Evolutionary conservation across 2,329 filamentous ascomycete species (phyloP), one percentile per base, ranked within the genome.

Genomic region (Dactylonectria macrodidyma): DNA sequence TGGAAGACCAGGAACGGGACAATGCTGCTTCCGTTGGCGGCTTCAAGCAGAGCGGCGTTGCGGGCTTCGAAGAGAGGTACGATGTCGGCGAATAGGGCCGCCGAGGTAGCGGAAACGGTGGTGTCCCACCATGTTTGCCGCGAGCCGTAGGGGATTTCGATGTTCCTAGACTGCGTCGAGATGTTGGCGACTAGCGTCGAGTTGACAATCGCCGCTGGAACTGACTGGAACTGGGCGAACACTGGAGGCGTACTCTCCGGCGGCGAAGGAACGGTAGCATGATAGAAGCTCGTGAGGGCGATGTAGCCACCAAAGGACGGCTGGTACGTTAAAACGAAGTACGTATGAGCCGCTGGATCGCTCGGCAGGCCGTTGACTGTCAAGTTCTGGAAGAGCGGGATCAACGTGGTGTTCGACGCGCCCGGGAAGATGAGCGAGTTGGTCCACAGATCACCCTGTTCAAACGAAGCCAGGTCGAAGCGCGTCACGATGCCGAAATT

Each of bases 1-100:
- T 86, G 84, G 68, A 81, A 80, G 11, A 78, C 71, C 1, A 81
- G 52, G 33, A 69, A 73, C 0, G 79, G 72, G 0, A 46, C 54
- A 8, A 71, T 52, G 33, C 10, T 60, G 9, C 22, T 62, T 46
- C 41, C 38, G 8, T 52, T 54, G n/a, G 66, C 67, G 2, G 73
- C 72, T 1, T 38, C 64, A 1, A 67, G 26, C 2, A 79, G 60
- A 8, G 55, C 22, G 1, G 59, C 34, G 9, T 73, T 67, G 30
- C 69, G 65, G 5, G 57, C 62, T 24, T 79, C 67, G 48, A 69
- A 81, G 6, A 78, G 60, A 5, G 71, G 36, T 2, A 78, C 61
- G 2, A 79, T 71, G 38, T 79, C 75, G 7, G 73, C 44, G 9
- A 82, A 58, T 10, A 80, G 60, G 5, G 65, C 36, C 4, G 73